Evolutionary conservation across 129 eudicot species (phyloP), one percentile per base, ranked within the genome.

Genomic region (Tagetes patula): DNA sequence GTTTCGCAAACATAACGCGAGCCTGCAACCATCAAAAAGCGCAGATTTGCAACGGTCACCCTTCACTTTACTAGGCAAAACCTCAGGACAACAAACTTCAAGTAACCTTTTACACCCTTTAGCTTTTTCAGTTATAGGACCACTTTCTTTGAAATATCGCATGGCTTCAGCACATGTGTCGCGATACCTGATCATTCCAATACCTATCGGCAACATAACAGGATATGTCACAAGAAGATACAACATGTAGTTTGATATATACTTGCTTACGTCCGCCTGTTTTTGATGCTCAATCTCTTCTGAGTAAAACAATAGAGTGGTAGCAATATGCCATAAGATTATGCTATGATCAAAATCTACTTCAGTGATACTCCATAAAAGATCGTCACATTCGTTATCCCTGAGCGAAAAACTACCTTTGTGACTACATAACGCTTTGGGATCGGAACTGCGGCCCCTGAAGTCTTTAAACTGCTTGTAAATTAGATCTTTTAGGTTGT

Each of bases 101-200:
- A 84, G 85, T 63, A 84, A 32, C 67, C 55, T 84, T 67, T 33
- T 36, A 52, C 88, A 53, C 9, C 83, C 83, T 53, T 55, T 42
- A 5, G 10, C 75, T 70, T 70, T 68, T 0, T 37, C 33, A 1
- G 12, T 9, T 1, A 66, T 40, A 1, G 20, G 52, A 30, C 58
- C 60, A 27, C 52, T 73, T 30, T 59, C 80, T 50, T 81, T 60
- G 73, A 81, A 74, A 62, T 73, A 81, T 3, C 78, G 83, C 31
- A 11, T 65, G 42, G 81, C 88, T 65, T 84, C 88, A 11, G 83
- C 88, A 70, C 83, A 74, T 0, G 84, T 78, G 74, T 85, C 88
- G 3, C 84, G 78, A 43, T 77, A 74, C 76, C 85, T 75, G 50
- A 85, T 85, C 74, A 77, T 34, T 9, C 88, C 88, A 27, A 78